These are phyloP conservation scores for Rhizophora mangle DNA, from an alignment of 345 rosid species.

Conservation along the genomic window DNA sequence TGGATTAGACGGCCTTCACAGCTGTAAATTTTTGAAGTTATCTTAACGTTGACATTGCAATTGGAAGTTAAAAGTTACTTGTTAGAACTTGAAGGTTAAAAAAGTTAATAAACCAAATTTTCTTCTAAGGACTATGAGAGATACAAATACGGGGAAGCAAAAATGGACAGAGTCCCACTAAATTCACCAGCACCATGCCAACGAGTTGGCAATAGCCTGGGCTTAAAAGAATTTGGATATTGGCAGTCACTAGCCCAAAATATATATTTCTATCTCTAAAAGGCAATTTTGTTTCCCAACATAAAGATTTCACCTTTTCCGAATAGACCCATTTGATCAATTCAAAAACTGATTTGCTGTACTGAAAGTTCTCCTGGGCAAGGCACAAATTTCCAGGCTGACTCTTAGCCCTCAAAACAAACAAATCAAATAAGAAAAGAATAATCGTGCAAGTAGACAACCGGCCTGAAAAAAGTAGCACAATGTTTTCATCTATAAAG, in stretches of 20 bases:
- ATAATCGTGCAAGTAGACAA: neutral
- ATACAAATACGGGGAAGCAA: neutral
- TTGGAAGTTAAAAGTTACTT: neutral
- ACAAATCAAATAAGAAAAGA: neutral
- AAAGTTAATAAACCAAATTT: no score
- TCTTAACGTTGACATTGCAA: neutral
- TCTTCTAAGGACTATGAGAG: no score
- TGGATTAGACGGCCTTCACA: neutral
- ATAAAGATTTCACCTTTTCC: no score
- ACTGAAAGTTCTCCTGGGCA: neutral
- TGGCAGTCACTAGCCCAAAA: neutral
- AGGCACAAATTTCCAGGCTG: neutral
- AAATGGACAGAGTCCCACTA: neutral
- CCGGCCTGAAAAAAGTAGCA: neutral
- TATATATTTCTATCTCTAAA: neutral
- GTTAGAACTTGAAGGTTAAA: no score
- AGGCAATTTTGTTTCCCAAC: neutral
- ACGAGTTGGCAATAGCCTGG: neutral
- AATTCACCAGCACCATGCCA: neutral
- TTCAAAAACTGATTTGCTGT: neutral
- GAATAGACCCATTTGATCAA: neutral
- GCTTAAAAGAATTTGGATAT: neutral
- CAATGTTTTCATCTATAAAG: neutral
- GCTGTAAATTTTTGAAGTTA: neutral
- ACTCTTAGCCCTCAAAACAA: neutral